These are phyloP conservation scores for Pneumocystis canis DNA, from an alignment of 1,139 yeast genomes.

Conservation along the genomic window DNA sequence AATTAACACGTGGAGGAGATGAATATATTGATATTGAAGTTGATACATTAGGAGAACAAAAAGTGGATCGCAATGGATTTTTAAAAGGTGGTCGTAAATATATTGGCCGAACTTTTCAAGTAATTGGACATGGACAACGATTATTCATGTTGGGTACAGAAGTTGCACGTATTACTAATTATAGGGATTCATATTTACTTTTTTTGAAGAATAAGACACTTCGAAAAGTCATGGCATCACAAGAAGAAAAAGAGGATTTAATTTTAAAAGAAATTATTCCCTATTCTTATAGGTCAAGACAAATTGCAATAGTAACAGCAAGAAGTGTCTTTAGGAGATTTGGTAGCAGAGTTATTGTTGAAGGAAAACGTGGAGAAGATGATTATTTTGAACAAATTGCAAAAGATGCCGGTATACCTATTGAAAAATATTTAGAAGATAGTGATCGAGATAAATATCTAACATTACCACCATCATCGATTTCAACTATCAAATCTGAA, in stretches of 20 bases:
- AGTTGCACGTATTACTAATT: conserved; percentile 49
- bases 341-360: conserved; percentile 50
- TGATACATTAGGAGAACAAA: conserved; percentile 43
- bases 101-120: conserved; percentile 43
- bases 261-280: conserved; percentile 42
- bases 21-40: conserved; percentile 24
- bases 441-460: conserved; percentile 12
- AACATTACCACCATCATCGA: not conserved
- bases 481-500: not conserved
- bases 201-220: conserved; percentile 47
- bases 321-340: conserved; percentile 53
- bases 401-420: conserved; percentile 41
- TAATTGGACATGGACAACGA: conserved; percentile 37
- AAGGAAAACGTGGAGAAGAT: conserved; percentile 53
- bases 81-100: conserved; percentile 44
- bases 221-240: conserved; percentile 41
- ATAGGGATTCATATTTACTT: conserved; percentile 49
- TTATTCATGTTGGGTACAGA: conserved; percentile 54
- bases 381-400: conserved; percentile 69
- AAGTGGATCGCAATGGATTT: conserved; percentile 42
- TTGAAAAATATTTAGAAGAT: conserved; percentile 31
- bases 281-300: conserved; percentile 50
- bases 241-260: conserved; percentile 48
- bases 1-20: conserved; percentile 22
- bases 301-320: conserved; percentile 47